Evolutionary conservation across 257 asterid species (phyloP).

Genomic region (Nicotiana benthamiana): DNA sequence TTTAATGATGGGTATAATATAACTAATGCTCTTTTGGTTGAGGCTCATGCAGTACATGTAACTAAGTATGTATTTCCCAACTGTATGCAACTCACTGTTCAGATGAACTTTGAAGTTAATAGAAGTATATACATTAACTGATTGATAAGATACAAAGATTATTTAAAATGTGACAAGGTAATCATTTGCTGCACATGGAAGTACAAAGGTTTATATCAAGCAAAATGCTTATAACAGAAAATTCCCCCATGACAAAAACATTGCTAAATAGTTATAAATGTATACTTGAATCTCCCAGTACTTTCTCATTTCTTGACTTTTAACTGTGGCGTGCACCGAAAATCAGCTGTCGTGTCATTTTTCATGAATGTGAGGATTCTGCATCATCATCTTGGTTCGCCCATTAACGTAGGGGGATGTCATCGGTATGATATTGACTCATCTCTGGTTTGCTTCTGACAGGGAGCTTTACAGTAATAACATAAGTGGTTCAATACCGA

Average conservation of each 20-base stretch:
- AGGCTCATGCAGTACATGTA: neutral
- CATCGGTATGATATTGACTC: neutral
- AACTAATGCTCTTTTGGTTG: neutral
- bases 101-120: neutral
- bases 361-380: neutral
- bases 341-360: neutral
- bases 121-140: neutral
- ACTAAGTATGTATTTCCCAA: neutral
- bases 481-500: conserved; percentile 78
- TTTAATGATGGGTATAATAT: neutral
- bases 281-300: neutral
- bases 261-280: neutral
- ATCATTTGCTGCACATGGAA: neutral
- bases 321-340: neutral
- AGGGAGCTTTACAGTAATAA: conserved; percentile 97
- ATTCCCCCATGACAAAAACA: neutral
- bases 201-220: neutral
- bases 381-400: neutral
- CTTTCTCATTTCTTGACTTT: neutral
- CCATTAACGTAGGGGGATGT: neutral
- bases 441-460: conserved; percentile 8
- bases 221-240: neutral
- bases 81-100: neutral
- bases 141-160: neutral
- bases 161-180: neutral